A percentile compares a stretch with the other conserved stretches of the same genome.
Conservation (phyloP, 176 grass and related monocot genomes). For the Triticum monococcum region DNA sequence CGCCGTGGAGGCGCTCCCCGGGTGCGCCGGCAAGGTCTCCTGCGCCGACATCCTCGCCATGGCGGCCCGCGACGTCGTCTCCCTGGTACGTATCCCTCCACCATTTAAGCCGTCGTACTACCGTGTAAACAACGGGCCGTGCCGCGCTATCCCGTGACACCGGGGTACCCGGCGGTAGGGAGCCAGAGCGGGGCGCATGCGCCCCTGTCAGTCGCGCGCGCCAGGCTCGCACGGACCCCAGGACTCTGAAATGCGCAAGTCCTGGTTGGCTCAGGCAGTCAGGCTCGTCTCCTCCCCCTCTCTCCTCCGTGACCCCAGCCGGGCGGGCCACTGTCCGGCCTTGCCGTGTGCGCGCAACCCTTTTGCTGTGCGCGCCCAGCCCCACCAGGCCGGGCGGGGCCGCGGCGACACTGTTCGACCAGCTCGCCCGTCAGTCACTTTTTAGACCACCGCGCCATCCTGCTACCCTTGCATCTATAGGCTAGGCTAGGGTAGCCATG, state of each 20-base stretch:
- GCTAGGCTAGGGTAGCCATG: neutral
- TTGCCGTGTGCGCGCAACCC: neutral
- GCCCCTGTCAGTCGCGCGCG: neutral
- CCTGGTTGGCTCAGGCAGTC: neutral
- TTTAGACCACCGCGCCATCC: neutral
- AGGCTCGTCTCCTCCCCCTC: neutral
- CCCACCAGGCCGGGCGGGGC: slow-evolving; percentile 11
- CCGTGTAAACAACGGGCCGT: no score
- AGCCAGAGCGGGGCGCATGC: neutral
- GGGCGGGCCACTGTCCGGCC: neutral
- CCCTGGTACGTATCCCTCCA: slow-evolving; percentile 47
- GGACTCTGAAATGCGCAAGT: neutral
- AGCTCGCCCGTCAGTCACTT: slow-evolving; percentile 27
- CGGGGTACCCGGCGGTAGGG: neutral
- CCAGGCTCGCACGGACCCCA: neutral
- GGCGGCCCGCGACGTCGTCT: slow-evolving; percentile 81
- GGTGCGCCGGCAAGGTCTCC: slow-evolving; percentile 72
- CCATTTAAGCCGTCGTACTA: neutral
- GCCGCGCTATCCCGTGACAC: neutral
- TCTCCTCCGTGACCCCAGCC: neutral
- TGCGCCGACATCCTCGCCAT: slow-evolving; percentile 94
- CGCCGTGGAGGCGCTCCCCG: slow-evolving; percentile 63
- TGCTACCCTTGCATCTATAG: neutral
- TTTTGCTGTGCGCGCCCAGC: neutral
- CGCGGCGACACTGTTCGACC: neutral